phyloP scores from a whole-genome alignment of 202 grass and related monocot species.

The Setaria viridis region DNA sequence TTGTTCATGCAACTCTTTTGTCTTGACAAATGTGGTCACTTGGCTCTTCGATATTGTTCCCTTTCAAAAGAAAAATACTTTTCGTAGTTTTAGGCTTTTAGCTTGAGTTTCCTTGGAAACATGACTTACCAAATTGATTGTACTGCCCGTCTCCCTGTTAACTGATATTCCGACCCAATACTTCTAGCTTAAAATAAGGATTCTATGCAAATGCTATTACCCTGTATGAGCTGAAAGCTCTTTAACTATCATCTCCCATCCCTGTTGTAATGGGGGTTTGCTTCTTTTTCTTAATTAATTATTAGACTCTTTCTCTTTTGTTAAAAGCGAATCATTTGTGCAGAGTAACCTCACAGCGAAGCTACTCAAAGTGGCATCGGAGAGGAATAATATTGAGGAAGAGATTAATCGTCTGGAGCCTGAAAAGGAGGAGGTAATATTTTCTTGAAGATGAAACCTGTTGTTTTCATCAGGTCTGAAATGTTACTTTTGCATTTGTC shows the following conservation, averaged over 20 bases:
- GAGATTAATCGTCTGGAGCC: conserved; percentile 81
- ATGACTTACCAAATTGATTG: conserved; percentile 11
- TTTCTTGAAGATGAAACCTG: conserved; percentile 27
- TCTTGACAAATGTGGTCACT: neutral
- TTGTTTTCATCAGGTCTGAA: conserved; percentile 28
- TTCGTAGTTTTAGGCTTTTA: neutral
- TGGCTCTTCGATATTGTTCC: conserved; percentile 11
- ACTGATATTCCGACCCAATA: conserved; percentile 17
- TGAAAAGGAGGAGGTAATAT: conserved; percentile 73
- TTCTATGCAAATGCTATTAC: conserved; percentile 14
- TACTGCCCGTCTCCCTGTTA: neutral
- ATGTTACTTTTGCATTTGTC: conserved; percentile 36
- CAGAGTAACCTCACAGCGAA: conserved; percentile 86
- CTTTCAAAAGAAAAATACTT: neutral
- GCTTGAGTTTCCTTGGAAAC: neutral
- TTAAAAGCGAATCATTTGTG: conserved; percentile 35
- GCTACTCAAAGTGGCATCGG: conserved; percentile 72
- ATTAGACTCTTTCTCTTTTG: conserved; percentile 16
- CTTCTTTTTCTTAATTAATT: conserved; percentile 14
- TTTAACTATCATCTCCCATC: neutral
- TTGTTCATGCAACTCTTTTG: neutral
- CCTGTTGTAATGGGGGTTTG: neutral
- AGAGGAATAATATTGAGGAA: conserved; percentile 76
- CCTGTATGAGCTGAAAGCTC: conserved; percentile 4
- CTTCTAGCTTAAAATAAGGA: conserved; percentile 22